Conservation (phyloP, 2,329 filamentous ascomycete species). For the Stenocarpella maydis region DNA sequence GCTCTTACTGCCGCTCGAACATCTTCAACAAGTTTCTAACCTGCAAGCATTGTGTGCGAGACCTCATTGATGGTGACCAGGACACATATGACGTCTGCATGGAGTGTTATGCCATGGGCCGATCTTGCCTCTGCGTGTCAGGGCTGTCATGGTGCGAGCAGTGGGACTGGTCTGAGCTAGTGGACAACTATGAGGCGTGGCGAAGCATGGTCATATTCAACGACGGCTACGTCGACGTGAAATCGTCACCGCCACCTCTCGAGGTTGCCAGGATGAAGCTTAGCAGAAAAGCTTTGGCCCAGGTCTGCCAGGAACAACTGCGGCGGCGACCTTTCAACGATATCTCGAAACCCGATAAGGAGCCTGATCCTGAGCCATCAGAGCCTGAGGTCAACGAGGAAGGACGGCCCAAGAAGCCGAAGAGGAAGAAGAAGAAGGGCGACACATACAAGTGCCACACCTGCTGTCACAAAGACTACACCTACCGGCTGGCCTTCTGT, state of each 20-base stretch:
- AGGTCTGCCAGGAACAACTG: slow-evolving; percentile 93
- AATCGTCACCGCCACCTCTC: slow-evolving; percentile 74
- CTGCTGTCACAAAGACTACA: slow-evolving; percentile 80
- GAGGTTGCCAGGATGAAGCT: slow-evolving; percentile 72
- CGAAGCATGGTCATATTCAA: slow-evolving; percentile 78
- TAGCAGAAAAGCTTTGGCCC: slow-evolving; percentile 81
- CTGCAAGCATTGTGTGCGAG: slow-evolving; percentile 82
- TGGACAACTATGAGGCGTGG: slow-evolving; percentile 83
- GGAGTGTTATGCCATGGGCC: slow-evolving; percentile 98
- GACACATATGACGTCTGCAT: slow-evolving; percentile 97
- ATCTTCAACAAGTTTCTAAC: slow-evolving; percentile 98
- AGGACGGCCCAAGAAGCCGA: slow-evolving; percentile 67
- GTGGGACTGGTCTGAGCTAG: slow-evolving; percentile 83
- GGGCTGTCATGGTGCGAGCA: slow-evolving; percentile 91
- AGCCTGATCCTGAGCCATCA: slow-evolving; percentile 54
- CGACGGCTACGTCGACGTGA: slow-evolving; percentile 71
- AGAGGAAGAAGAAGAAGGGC: slow-evolving; percentile 61
- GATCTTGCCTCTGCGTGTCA: slow-evolving; percentile 89
- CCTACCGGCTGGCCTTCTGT: slow-evolving; percentile 86
- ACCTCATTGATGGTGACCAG: slow-evolving; percentile 71
- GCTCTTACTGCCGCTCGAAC: slow-evolving; percentile 93
- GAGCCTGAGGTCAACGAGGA: slow-evolving; percentile 71
- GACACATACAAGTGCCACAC: slow-evolving; percentile 77
- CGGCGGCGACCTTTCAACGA: slow-evolving; percentile 83
- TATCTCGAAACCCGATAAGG: slow-evolving; percentile 69